Conservation (phyloP, 768 basidiomycete genomes). For the Paxillus rubicundulus region DNA sequence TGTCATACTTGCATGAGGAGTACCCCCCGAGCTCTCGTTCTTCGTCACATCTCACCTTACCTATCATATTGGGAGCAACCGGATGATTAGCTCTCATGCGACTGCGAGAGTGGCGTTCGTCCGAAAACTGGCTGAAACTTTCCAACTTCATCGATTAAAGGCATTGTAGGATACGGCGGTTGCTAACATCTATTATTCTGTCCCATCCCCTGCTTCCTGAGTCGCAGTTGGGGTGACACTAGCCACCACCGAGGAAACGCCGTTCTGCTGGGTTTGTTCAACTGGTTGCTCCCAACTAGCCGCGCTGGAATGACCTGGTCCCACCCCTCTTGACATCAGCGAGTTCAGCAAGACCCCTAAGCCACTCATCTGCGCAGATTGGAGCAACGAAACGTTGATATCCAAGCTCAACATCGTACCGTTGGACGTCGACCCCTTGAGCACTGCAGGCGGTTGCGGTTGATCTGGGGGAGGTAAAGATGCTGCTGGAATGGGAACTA, state of each 20-base stretch:
- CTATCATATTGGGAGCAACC: too few relatives aligned
- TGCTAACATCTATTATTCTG: constrained; percentile 20
- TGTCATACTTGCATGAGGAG: too few relatives aligned
- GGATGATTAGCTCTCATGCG: too few relatives aligned
- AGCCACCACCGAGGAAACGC: constrained; percentile 7
- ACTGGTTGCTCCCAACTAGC: constrained; percentile 8
- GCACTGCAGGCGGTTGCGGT: constrained; percentile 71
- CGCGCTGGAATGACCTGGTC: constrained; percentile 20
- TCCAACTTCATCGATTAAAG: constrained; percentile 9
- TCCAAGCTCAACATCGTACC: constrained; percentile 74
- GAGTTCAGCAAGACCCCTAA: constrained; percentile 70
- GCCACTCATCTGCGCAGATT: constrained; percentile 75
- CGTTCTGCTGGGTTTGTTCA: constrained; percentile 17
- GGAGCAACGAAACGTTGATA: constrained; percentile 72
- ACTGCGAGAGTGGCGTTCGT: too few relatives aligned
- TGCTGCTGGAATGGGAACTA: constrained; percentile 62
- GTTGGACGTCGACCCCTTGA: constrained; percentile 68
- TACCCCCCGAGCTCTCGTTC: too few relatives aligned
- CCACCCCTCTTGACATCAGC: constrained; percentile 50
- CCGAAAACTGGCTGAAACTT: background rate
- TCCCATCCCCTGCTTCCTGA: constrained; percentile 20
- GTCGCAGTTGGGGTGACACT: constrained; percentile 4
- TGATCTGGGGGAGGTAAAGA: constrained; percentile 53
- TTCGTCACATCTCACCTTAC: too few relatives aligned
- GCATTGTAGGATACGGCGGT: constrained; percentile 8